A percentile compares a stretch with the other conserved stretches of the same genome.
Conservation (phyloP, 495 filamentous ascomycete species). For the Penicillium lividum region DNA sequence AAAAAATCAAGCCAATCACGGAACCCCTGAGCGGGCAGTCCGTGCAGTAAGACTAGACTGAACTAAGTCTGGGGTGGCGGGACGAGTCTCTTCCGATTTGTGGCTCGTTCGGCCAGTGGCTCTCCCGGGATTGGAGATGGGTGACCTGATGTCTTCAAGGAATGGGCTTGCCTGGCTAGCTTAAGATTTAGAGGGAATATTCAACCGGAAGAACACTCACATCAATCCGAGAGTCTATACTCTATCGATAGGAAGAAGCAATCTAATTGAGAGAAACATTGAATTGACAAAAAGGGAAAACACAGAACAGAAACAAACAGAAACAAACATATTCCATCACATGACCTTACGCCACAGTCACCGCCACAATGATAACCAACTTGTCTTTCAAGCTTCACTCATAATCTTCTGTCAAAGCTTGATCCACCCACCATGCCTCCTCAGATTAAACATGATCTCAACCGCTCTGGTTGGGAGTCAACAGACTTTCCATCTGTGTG, state of each 20-base stretch:
- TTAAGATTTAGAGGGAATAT: not conserved
- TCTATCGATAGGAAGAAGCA: not conserved
- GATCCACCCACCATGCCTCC: conserved; percentile 41
- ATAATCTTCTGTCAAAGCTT: not conserved
- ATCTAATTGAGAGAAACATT: not conserved
- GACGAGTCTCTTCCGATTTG: conserved; percentile 18
- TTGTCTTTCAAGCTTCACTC: not conserved
- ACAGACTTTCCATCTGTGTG: conserved; percentile 73
- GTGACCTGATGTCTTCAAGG: conserved; percentile 20
- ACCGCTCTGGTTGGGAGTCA: conserved; percentile 93
- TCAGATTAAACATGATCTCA: conserved; percentile 93
- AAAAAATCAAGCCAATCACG: conserved; percentile 23
- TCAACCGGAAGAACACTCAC: not conserved
- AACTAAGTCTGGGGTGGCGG: conserved; percentile 14
- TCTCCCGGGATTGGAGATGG: conserved; percentile 13
- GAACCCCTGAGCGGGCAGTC: conserved; percentile 17
- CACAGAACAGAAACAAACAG: not conserved
- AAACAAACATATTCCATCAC: conserved; percentile 5
- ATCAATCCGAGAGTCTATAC: not conserved
- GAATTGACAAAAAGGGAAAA: not conserved
- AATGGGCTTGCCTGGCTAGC: not conserved
- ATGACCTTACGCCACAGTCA: conserved; percentile 10
- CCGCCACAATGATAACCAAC: conserved; percentile 4
- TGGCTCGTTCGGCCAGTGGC: conserved; percentile 22
- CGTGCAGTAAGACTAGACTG: conserved; percentile 9